Evolutionary conservation across 805 yeast genomes (phyloP).

Genomic region (Candida ascalaphidarum): DNA sequence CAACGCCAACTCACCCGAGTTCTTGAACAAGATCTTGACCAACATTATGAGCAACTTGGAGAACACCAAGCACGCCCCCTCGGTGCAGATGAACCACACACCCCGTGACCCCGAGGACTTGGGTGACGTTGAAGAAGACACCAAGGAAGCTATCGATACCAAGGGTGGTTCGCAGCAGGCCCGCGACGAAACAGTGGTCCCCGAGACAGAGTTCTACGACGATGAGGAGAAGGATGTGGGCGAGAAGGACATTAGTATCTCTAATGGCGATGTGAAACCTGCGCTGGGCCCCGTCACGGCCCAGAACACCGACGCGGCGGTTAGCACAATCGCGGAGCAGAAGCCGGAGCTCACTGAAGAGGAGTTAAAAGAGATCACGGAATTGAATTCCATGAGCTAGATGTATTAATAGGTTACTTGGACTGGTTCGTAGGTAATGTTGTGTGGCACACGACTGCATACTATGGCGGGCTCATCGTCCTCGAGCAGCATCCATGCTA

Average conservation of each 20-base stretch:
- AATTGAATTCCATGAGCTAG: constrained; percentile 15
- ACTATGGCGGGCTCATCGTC: too few relatives aligned
- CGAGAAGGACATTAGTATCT: constrained; percentile 18
- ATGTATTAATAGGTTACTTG: too few relatives aligned
- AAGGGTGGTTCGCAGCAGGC: constrained; percentile 87
- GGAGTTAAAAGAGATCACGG: constrained; percentile 29
- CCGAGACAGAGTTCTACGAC: constrained; percentile 73
- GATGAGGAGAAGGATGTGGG: constrained; percentile 43
- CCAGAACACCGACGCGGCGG: not conserved
- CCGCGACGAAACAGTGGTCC: constrained; percentile 64
- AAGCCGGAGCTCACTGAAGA: constrained; percentile 25
- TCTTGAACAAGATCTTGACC: constrained; percentile 72
- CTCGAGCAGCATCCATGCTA: too few relatives aligned
- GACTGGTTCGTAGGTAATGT: too few relatives aligned
- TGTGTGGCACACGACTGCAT: too few relatives aligned
- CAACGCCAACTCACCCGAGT: constrained; percentile 91
- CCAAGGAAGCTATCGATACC: constrained; percentile 70
- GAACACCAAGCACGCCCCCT: constrained; percentile 93
- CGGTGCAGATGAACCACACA: constrained; percentile 85
- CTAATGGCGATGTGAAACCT: not conserved
- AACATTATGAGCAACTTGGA: constrained; percentile 74
- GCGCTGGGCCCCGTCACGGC: constrained; percentile 1
- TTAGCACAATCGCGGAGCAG: not conserved
- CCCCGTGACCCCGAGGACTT: constrained; percentile 84
- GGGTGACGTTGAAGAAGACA: constrained; percentile 84